Evolutionary conservation across 768 basidiomycete species (phyloP), one percentile per base, ranked within the genome.

Genomic region (Psilocybe sp.): DNA sequence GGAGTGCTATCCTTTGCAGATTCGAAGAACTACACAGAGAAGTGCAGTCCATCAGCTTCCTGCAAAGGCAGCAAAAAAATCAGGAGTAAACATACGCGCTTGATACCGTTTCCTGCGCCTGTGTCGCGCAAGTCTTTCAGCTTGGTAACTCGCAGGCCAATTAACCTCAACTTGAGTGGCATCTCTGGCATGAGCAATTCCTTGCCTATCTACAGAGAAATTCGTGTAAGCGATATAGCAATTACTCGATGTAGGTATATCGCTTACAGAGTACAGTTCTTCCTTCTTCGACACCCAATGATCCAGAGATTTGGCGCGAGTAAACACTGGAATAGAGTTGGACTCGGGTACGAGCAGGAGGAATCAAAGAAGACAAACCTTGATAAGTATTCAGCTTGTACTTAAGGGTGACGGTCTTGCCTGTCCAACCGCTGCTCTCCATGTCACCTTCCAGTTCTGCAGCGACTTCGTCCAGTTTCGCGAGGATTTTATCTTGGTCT

Each of bases 341-440:
- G 15, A 14, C 40, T 39, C 52, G 1, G 19, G 15, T 23, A 35
- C 13, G 49, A 23, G 38, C 42, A 46, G 28, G 28, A 23, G 15
- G 9, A n/a, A 37, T 28, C 38, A 45, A 20, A 20, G 8, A 38
- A 19, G 14, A 50, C 59, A 1, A 50, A 84, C 91, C 85, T 75
- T 96, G 83, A 65, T 85, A 98, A 1, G 85, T 93, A 62, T 95
- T 87, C 32, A 92, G 77, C 70, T 99, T 99, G 65, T 86, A 94
- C 65, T 96, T 97, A 44, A 98, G 75, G 0, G 92, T 96, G 31
- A 98, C 76, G 0, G 92, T 97, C 56, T 86, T 82, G 7, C 92
- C 96, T 6, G 83, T 78, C 85, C 92, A 99, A 28, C 89, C 86
- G 40, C 76, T 75, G n/a, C 77, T 66, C 20, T 75, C 70, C 81